Conservation (phyloP, 192 early-diverging fungal species). For the Thamnidium elegans region DNA sequence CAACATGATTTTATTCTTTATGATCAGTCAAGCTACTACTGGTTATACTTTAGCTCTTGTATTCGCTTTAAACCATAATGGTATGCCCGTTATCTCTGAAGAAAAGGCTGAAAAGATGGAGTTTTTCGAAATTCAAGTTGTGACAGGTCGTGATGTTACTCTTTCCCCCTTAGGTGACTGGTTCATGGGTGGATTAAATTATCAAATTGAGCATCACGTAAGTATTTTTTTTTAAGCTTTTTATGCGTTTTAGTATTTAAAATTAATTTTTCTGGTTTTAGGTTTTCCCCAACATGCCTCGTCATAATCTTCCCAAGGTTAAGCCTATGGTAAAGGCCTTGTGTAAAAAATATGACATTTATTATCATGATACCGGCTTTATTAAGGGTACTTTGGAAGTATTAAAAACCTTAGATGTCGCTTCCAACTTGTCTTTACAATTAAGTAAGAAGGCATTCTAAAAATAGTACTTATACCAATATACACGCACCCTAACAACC, state of each 20-base stretch:
- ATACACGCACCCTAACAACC: slow-evolving; percentile 30
- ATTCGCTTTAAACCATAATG: slow-evolving; percentile 82
- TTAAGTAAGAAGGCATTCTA: slow-evolving; percentile 35
- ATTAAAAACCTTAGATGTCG: slow-evolving; percentile 29
- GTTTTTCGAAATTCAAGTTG: slow-evolving; percentile 72
- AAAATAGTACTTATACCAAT: not conserved
- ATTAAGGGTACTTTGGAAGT: slow-evolving; percentile 34
- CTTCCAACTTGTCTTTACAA: slow-evolving; percentile 29
- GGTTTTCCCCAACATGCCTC: slow-evolving; percentile 77
- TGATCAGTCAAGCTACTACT: slow-evolving; percentile 60
- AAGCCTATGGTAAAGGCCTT: slow-evolving; percentile 61
- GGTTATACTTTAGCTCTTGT: slow-evolving; percentile 73
- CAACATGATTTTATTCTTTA: slow-evolving; percentile 57
- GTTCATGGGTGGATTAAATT: slow-evolving; percentile 83
- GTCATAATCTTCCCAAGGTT: slow-evolving; percentile 65
- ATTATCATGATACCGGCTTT: slow-evolving; percentile 12
- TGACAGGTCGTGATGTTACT: slow-evolving; percentile 77
- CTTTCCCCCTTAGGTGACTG: slow-evolving; percentile 63
- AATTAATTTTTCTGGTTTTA: slow-evolving; percentile 13
- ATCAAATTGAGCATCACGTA: slow-evolving; percentile 85
- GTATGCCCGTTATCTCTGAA: slow-evolving; percentile 75
- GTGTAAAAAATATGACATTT: slow-evolving; percentile 38
- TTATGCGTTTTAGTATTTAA: not conserved
- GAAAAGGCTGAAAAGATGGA: slow-evolving; percentile 64
- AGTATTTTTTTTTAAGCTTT: slow-evolving; percentile 7